Evolutionary conservation across 768 basidiomycete genomes (phyloP), one percentile per base, ranked within the genome.

Genomic region (Dacryopinax primogenitus): DNA sequence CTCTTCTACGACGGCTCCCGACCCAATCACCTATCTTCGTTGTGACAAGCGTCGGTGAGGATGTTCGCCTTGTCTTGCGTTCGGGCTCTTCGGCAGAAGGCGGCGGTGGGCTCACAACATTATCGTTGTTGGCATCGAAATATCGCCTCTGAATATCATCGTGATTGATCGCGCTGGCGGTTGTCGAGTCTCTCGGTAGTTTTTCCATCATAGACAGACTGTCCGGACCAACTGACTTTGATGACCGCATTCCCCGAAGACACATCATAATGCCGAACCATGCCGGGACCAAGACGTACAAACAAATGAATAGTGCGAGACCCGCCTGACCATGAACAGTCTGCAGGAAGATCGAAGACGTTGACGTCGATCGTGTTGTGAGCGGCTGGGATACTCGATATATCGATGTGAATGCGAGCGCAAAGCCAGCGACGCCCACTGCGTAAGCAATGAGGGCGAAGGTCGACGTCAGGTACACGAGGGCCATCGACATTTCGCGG

Each of bases 281-380:
- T 30, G 69, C 35, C 30, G 70, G 70, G 11, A 70, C 32, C 33
- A 70, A n/a, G 18, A 51, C 67, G 64, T 88, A 90, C 23, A 90
- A 74, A 37, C 78, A 79, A 39, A 82, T 66, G 71, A 86, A 87
- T 16, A 91, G 79, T 18, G 80, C 80, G 44, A 90, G 75, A 34
- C 87, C 86, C 0, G 81, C 84, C 71, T 79, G 77, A 33, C 86
- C 83, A 70, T 91, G 90, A 7, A 73, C 71, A 1, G 89, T 90
- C 66, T 75, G 77, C 47, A 90, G 78, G 66, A 75, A 66, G 30
- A 11, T 67, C 41, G 73, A 68, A 13, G 76, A 71, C 15, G 67
- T 62, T n/a, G 23, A 51, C 75, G 47, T 39, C 71, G 18, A 15
- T 51, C 78, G 76, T 68, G 74, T 78, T 44, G 72, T 64, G 6